Evolutionary conservation across 805 yeast genomes (phyloP).

Genomic region (Spathaspora sp.): DNA sequence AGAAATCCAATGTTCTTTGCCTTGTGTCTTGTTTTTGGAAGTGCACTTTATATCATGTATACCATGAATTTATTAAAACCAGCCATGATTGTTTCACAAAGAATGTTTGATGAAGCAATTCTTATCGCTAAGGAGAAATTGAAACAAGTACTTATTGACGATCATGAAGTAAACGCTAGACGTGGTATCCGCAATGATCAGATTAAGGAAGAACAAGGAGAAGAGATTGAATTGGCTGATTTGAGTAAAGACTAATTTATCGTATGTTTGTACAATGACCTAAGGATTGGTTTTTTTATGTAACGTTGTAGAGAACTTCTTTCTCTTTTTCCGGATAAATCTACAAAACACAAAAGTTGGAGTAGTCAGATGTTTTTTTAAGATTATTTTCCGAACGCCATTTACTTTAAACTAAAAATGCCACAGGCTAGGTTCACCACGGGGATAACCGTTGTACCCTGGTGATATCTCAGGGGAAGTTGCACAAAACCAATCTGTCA

Average conservation of each 20-base stretch:
- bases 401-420: no score
- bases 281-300: not conserved
- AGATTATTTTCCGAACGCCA: no score
- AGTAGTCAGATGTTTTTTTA: not conserved
- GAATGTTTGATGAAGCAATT: slow-evolving; percentile 55
- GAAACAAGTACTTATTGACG: slow-evolving; percentile 56
- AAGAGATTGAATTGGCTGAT: slow-evolving; percentile 12
- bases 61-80: slow-evolving; percentile 75
- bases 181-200: not conserved
- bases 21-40: slow-evolving; percentile 52
- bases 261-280: not conserved
- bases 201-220: not conserved
- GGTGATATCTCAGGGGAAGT: not conserved
- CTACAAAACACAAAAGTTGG: not conserved
- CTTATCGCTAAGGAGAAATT: slow-evolving; percentile 57
- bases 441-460: not conserved
- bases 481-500: not conserved
- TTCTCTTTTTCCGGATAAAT: not conserved
- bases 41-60: slow-evolving; percentile 65
- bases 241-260: slow-evolving; percentile 3
- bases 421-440: not conserved
- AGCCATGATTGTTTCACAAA: slow-evolving; percentile 53
- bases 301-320: not conserved
- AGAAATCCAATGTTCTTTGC: slow-evolving; percentile 83
- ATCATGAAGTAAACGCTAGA: slow-evolving; percentile 23